Evolutionary conservation across 495 filamentous ascomycete genomes (phyloP).

Genomic region (Hypoxylon intermedium): DNA sequence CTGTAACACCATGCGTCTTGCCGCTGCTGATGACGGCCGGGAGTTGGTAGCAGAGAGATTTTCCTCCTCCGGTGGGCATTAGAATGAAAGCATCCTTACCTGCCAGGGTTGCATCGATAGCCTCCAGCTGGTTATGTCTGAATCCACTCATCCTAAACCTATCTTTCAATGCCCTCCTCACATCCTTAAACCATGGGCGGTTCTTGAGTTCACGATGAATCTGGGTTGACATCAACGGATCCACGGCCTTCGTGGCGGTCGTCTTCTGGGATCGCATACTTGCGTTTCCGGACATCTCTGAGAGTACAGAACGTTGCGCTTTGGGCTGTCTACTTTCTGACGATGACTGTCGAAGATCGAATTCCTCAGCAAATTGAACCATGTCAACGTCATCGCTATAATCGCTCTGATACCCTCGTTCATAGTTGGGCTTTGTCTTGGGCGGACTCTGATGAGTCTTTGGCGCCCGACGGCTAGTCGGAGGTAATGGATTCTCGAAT

Average conservation of each 20-base stretch:
- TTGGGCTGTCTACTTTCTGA: slow-evolving; percentile 30
- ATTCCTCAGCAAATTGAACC: slow-evolving; percentile 64
- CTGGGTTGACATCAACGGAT: slow-evolving; percentile 29
- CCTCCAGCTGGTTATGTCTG: slow-evolving; percentile 89
- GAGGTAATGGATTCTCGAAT: slow-evolving; percentile 43
- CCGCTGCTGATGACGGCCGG: slow-evolving; percentile 85
- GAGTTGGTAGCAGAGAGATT: slow-evolving; percentile 95
- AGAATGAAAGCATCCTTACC: slow-evolving; percentile 91
- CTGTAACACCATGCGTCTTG: slow-evolving; percentile 81
- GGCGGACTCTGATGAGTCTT: slow-evolving; percentile 29
- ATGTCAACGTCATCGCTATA: slow-evolving; percentile 74
- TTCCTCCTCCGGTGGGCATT: slow-evolving; percentile 98
- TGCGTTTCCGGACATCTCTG: slow-evolving; percentile 49
- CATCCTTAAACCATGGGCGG: slow-evolving; percentile 83
- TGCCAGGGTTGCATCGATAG: slow-evolving; percentile 87
- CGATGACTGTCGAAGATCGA: slow-evolving; percentile 57
- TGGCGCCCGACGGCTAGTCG: slow-evolving; percentile 14
- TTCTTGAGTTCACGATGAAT: slow-evolving; percentile 52
- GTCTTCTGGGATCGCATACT: slow-evolving; percentile 39
- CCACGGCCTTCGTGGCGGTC: slow-evolving; percentile 36
- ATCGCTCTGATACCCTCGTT: slow-evolving; percentile 67
- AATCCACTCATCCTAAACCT: slow-evolving; percentile 86
- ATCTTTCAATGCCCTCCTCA: slow-evolving; percentile 75
- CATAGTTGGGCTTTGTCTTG: slow-evolving; percentile 15
- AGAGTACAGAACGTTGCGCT: slow-evolving; percentile 42